Evolutionary conservation across 2,329 filamentous ascomycete genomes (phyloP), one percentile per base, ranked within the genome.

Genomic region (Fusarium mangiferae): DNA sequence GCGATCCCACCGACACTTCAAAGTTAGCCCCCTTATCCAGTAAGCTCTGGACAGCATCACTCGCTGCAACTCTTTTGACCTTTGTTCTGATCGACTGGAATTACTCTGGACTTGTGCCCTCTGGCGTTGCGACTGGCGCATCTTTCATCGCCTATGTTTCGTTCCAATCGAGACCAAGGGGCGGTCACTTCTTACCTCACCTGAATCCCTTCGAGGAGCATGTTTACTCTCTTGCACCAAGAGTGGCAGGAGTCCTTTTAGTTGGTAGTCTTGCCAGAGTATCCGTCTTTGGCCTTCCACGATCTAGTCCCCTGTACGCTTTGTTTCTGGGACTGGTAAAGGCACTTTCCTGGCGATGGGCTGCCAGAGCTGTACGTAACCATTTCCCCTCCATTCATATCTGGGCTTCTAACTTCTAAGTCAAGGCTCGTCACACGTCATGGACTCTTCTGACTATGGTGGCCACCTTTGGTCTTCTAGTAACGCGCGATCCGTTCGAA

Each of bases 381-480:
- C 8, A 10, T 20, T 26, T 5, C 2, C 2, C 5, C 10, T 42
- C 14, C 4, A 14, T 46, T 13, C 2, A 22, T 24, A n/a, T 22
- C 1, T 8, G 14, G n/a, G 0, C 4, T 57, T 58, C 30, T 58
- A 44, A 58, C 30, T 46, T 6, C 8, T 6, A 33, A 26, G 3
- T 3, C 38, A 35, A 57, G 55, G 41, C 41, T 35, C 30, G 22
- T 10, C 28, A 58, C 26, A 26, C 30, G 1, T 36, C 41, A 20
- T 58, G 55, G 55, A 7, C 13, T 33, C 28, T 46, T 30, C n/a
- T 30, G 28, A 35, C 41, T 33, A 22, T 46, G 28, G 22, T 58
- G 28, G 5, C 39, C 22, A 46, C 30, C 12, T 58, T 46, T 12
- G 41, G 55, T 22, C 55, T 58, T 5, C 20, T 58, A 46, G 22